These are phyloP conservation scores for Solanum hybrid DNA, from an alignment of 305 asterid genomes.

Conservation along the genomic window DNA sequence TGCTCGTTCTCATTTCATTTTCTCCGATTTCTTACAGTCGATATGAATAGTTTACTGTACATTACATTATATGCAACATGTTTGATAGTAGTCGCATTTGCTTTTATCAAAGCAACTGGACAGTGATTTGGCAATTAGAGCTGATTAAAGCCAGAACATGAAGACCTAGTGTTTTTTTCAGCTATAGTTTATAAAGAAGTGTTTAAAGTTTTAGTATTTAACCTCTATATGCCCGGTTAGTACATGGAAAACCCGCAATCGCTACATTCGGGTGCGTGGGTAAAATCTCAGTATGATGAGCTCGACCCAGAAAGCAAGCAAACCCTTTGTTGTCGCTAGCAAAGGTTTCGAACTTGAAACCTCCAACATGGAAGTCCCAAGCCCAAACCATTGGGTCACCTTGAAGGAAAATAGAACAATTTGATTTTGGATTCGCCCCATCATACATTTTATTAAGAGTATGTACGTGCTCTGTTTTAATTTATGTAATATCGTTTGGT, in stretches of 20 bases:
- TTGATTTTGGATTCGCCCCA: background rate
- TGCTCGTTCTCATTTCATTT: background rate
- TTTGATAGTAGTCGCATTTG: background rate
- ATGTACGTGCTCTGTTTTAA: background rate
- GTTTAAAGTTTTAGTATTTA: too few species aligned
- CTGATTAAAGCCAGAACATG: background rate
- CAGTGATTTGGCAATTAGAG: background rate
- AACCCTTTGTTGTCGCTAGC: background rate
- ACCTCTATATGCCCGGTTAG: background rate
- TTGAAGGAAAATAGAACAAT: background rate
- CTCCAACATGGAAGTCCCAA: background rate
- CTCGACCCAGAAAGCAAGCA: background rate
- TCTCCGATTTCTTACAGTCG: background rate
- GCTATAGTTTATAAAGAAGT: background rate
- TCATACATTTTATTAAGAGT: background rate
- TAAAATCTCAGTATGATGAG: background rate
- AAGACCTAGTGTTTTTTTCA: background rate
- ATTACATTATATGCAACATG: background rate
- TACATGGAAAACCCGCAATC: background rate
- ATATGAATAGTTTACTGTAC: background rate
- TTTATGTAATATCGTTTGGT: background rate
- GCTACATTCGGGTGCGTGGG: background rate
- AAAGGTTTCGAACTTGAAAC: background rate
- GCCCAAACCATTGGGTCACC: background rate
- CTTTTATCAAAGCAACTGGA: background rate